Evolutionary conservation across 495 filamentous ascomycete genomes (phyloP).

Genomic region (Aspergillus heteromorphus): DNA sequence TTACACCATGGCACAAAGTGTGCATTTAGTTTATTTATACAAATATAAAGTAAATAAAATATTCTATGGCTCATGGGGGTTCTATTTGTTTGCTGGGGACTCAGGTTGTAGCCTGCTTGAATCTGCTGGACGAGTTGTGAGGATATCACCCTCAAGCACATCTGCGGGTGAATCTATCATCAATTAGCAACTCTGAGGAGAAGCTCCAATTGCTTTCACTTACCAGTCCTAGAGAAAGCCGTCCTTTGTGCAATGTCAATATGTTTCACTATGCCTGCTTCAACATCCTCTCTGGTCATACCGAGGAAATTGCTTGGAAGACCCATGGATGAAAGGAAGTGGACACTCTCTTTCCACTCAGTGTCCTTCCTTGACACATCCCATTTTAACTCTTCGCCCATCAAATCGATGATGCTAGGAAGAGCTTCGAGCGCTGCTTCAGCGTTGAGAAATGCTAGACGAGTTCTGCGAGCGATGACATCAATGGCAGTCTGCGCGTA

Average conservation of each 20-base stretch:
- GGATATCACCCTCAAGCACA: constrained; percentile 43
- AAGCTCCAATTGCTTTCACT: constrained; percentile 20
- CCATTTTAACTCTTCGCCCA: constrained; percentile 87
- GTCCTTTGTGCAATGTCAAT: constrained; percentile 63
- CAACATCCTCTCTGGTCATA: constrained; percentile 69
- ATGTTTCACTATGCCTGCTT: constrained; percentile 67
- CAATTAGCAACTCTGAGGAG: constrained; percentile 14
- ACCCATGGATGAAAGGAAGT: constrained; percentile 81
- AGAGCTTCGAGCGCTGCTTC: constrained; percentile 91
- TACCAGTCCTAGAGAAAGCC: constrained; percentile 71
- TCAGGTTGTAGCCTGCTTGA: constrained; percentile 23
- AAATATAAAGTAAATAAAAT: constrained; percentile 2
- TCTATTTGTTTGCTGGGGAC: constrained; percentile 45
- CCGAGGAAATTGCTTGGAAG: constrained; percentile 69
- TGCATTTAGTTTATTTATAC: constrained; percentile 32
- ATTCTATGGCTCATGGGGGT: constrained; percentile 23
- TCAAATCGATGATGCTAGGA: constrained; percentile 85
- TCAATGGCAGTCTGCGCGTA: constrained; percentile 94
- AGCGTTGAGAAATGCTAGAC: constrained; percentile 90
- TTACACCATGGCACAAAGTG: constrained; percentile 3
- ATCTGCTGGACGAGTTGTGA: not conserved
- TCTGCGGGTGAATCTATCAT: constrained; percentile 53
- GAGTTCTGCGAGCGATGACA: constrained; percentile 79
- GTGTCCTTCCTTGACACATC: constrained; percentile 63
- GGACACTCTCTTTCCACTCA: constrained; percentile 81